Evolutionary conservation across 768 basidiomycete genomes (phyloP).

Genomic region (Lenzites betulinus): DNA sequence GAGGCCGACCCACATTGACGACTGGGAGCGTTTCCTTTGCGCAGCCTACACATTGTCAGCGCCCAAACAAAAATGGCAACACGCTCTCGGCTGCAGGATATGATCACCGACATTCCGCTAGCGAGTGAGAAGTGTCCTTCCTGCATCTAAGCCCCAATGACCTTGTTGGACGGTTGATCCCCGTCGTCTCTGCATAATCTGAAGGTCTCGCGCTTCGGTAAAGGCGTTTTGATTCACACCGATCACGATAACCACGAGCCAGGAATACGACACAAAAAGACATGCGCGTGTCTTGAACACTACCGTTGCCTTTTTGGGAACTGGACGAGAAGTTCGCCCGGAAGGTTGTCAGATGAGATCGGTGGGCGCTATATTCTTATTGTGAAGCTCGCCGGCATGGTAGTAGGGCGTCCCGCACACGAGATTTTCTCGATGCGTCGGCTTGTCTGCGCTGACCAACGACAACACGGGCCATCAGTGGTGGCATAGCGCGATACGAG

Average conservation of each 20-base stretch:
- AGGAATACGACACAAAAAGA: background rate
- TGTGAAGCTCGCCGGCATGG: background rate
- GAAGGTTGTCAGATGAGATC: background rate
- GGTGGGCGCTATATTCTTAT: slow-evolving; percentile 7
- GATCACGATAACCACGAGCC: too few relatives aligned
- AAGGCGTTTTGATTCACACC: too few relatives aligned
- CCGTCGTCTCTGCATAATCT: too few relatives aligned
- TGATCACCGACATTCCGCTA: too few relatives aligned
- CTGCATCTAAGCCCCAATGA: background rate
- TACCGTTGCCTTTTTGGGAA: slow-evolving; percentile 10
- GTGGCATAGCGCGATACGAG: background rate
- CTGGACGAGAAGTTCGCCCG: background rate
- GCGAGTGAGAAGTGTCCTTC: too few relatives aligned
- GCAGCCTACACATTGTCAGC: too few relatives aligned
- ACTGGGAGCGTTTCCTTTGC: too few relatives aligned
- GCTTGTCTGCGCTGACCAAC: background rate
- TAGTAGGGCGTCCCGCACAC: background rate
- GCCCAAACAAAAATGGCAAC: too few relatives aligned
- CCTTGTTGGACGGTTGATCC: too few relatives aligned
- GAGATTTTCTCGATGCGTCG: background rate
- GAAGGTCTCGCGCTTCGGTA: too few relatives aligned
- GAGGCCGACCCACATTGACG: too few relatives aligned
- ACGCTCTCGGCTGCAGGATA: too few relatives aligned
- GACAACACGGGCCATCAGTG: background rate
- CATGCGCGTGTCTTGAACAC: background rate